These are phyloP conservation scores for Candida corydali DNA, from an alignment of 805 yeast species.

Conservation along the genomic window DNA sequence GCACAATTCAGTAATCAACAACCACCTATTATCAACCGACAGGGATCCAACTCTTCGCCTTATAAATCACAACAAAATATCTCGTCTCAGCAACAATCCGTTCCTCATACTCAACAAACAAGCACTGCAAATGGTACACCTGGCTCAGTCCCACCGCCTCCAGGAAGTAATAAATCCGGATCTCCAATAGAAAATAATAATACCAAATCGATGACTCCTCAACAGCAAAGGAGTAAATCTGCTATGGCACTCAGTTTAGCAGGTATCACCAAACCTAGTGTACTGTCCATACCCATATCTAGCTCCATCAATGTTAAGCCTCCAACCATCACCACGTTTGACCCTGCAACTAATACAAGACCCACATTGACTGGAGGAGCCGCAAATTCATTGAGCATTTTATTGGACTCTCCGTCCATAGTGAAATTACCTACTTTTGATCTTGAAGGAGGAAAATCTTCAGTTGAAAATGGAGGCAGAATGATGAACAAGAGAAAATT, in stretches of 20 bases:
- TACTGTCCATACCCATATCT: constrained; percentile 71
- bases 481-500: constrained; percentile 87
- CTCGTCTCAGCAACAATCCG: constrained; percentile 4
- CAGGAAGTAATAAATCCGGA: constrained; percentile 7
- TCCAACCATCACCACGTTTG: constrained; percentile 60
- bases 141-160: constrained; percentile 9
- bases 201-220: constrained; percentile 9
- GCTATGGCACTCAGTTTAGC: constrained; percentile 23
- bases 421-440: constrained; percentile 79
- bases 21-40: constrained; percentile 6
- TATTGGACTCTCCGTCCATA: constrained; percentile 69
- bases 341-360: constrained; percentile 50
- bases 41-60: constrained; percentile 2
- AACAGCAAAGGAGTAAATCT: constrained; percentile 10
- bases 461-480: constrained; percentile 53
- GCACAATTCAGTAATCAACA: constrained; percentile 2
- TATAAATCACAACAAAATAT: constrained; percentile 1
- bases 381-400: constrained; percentile 63
- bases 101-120: constrained; percentile 4
- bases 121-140: constrained; percentile 6
- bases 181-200: constrained; percentile 3
- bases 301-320: constrained; percentile 61
- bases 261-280: constrained; percentile 47
- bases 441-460: constrained; percentile 32
- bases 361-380: constrained; percentile 85